Base-by-base conservation (phyloP, 306 rosid genomes). In the Vachellia pachyceras region DNA sequence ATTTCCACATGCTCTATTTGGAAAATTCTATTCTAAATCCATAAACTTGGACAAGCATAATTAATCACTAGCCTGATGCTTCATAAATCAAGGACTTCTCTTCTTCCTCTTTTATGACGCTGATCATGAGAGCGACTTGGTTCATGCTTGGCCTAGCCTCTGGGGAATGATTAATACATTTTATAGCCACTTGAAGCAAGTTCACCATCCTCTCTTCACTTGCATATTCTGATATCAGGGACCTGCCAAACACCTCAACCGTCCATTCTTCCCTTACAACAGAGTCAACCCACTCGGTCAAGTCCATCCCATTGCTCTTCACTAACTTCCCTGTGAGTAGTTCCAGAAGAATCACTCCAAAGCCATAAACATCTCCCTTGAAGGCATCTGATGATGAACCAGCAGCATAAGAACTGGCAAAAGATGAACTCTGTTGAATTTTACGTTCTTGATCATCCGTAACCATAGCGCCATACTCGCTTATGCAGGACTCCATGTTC, bases 201-300 rank as follows among this genome's bases (percentile, higher is more conserved):
- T 80, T 91, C 65, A 95, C 88, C 97, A 92, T 83, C 79, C 92
- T 90, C 83, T 91, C 97, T 82, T 91, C 97, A 75, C 94, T 87
- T 65, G 90, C 94, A 79, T 82, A 88, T 76, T 90, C 94, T 52
- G 85, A 82, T 45, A 87, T 25, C 11, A 95, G 74, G 6, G 76
- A 60, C 84, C 79, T 83, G 75, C 91, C 97, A 82, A 95, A 91
- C 10, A 95, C 97, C 79, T 95, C 97, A 4, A 86, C 92, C 7
- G 97, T 90, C 98, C 95, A 92, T 85, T 95, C 98, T 84, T 92
- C 97, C 67, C 89, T 77, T 45, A 95, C 82, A 63, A 95, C 90
- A 3, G 92, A 83, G 18, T 78, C 90, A 80, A 95, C 97, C 97
- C 98, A 91, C 35, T 89, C 90, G 3, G 92, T 55, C 68, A 92